Base-by-base conservation (phyloP, 495 filamentous ascomycete species). In the Trichoderma parareesei region DNA sequence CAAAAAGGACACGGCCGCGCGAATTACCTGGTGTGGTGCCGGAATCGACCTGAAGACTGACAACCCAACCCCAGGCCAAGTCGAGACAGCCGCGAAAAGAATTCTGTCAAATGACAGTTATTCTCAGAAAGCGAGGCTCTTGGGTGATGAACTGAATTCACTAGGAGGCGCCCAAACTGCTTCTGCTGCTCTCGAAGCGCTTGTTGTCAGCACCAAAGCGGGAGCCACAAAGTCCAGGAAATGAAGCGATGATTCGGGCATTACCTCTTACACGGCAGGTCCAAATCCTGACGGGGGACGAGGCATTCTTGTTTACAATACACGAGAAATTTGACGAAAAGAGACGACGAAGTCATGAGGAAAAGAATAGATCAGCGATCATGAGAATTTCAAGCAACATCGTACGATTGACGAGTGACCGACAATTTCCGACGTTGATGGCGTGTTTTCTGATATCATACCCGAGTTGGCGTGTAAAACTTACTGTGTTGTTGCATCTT, bases 1-100 rank as follows among this genome's bases (percentile, higher is more conserved):
- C 37, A 59, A 64, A 35, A 55, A 55, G 37, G 63, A 64, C 38
- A 64, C 63, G 3, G 55, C 64, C 10, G 64, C 64, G n/a, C 35
- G 64, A 57, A 55, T 65, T n/a, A 35, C 49, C 8, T 65, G 64
- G 64, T 55, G 38, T 14, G 55, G 55, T 3, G 55, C 64, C 18
- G 64, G 64, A 5, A 60, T 65, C 53, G 55, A 65, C 20, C 40
- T 65, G 5, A 37, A n/a, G 6, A 65, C 64, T 9, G 55, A 61
- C 40, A 65, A 38, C 11, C 64, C 64, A n/a, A 27, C 41, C 20
- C 13, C 18, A 16, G 42, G 42, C 8, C 16, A 48, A 35, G 61
- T 63, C 40, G 16, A 46, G 20, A 18, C 14, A 27, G 61, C 61
- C 7, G 61, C 42, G 2, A 18, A 46, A 1, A 43, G 35, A 42